Evolutionary conservation across 1,284 basidiomycete genomes (phyloP).

Genomic region (Cerrena zonata): DNA sequence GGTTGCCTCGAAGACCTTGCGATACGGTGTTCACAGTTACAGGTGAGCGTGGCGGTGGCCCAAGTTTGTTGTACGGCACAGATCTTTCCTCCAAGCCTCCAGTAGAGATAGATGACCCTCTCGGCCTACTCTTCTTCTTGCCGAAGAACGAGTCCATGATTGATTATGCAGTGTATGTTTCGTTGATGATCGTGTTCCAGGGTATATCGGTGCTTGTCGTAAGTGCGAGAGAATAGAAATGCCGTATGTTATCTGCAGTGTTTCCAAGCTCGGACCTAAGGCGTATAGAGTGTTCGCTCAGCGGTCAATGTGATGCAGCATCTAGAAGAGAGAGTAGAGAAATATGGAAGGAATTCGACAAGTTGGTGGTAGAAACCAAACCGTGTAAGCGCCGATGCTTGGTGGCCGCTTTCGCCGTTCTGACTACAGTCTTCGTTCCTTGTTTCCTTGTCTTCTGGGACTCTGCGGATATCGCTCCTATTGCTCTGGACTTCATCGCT

Average conservation of each 20-base stretch:
- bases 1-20: conserved; percentile 45
- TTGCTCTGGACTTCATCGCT: not conserved
- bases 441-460: not conserved
- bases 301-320: conserved; percentile 1
- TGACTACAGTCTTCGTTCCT: not conserved
- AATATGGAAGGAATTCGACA: not conserved
- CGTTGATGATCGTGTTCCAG: not conserved
- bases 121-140: conserved; percentile 46
- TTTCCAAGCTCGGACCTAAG: not conserved
- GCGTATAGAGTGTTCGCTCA: conserved; percentile 1
- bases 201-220: conserved; percentile 12
- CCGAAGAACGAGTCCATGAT: conserved; percentile 52
- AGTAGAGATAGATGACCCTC: conserved; percentile 42
- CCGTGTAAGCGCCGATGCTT: conserved; percentile 1
- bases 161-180: not conserved
- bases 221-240: not conserved
- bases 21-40: conserved; percentile 50
- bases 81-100: conserved; percentile 51
- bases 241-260: not conserved
- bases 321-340: not conserved
- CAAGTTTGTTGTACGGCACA: conserved; percentile 67
- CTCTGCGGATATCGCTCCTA: not conserved
- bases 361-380: conserved; percentile 6
- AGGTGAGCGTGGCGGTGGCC: conserved; percentile 53
- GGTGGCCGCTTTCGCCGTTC: not conserved